Percentiles rank a stretch among this genome's conserved stretches.
Conservation (phyloP, 306 rosid genomes). For the Urtica urens region DNA sequence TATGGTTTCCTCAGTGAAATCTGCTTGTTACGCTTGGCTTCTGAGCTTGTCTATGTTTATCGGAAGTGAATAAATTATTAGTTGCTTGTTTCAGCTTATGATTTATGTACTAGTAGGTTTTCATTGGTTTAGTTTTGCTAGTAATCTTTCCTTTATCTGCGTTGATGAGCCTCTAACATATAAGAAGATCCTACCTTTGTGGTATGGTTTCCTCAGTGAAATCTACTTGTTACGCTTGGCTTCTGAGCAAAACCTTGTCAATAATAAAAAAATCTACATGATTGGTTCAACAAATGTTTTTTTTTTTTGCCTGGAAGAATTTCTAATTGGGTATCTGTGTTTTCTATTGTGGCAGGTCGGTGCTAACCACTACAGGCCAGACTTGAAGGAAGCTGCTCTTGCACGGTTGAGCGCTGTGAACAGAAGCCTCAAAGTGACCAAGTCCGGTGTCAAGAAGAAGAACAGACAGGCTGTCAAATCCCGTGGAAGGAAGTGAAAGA, state of each 20-base stretch:
- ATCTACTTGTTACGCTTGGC: neutral
- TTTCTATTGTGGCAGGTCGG: conserved; percentile 38
- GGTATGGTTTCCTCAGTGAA: neutral
- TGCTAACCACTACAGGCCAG: conserved; percentile 68
- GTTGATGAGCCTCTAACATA: neutral
- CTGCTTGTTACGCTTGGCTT: neutral
- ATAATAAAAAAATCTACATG: too few relatives aligned
- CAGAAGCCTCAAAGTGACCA: conserved; percentile 77
- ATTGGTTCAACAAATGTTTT: too few relatives aligned
- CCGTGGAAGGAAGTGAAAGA: neutral
- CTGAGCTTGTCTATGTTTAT: neutral
- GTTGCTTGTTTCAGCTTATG: neutral
- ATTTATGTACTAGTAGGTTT: neutral
- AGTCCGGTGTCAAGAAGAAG: conserved; percentile 49
- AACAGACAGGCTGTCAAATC: conserved; percentile 1
- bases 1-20: neutral
- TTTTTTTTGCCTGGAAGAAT: too few relatives aligned
- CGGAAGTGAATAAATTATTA: neutral
- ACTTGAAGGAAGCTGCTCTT: conserved; percentile 73
- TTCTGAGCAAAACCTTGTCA: neutral
- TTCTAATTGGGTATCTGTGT: too few relatives aligned
- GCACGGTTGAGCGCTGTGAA: conserved; percentile 85
- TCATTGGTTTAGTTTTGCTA: neutral
- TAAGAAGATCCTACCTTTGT: neutral
- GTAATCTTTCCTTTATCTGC: neutral